phyloP scores from a whole-genome alignment of 768 basidiomycete species.

The Amanita jacksonii region DNA sequence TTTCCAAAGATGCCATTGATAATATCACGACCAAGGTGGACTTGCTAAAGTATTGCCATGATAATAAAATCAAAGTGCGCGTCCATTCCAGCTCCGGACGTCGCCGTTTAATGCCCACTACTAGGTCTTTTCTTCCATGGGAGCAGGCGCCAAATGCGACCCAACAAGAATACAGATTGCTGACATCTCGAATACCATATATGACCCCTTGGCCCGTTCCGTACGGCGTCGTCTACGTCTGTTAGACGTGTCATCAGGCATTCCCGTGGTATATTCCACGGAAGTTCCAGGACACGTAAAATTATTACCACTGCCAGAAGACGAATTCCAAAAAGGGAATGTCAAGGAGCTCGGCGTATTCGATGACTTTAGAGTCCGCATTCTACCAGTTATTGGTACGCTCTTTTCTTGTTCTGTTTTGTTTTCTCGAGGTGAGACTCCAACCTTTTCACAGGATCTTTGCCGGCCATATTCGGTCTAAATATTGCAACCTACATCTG shows the following conservation, averaged over 20 bases:
- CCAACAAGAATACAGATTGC: conserved; percentile 93
- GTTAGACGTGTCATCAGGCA: conserved; percentile 51
- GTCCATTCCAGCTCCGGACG: neutral
- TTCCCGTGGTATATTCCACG: conserved; percentile 91
- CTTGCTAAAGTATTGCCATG: conserved; percentile 80
- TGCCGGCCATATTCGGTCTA: conserved; percentile 88
- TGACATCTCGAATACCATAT: conserved; percentile 86
- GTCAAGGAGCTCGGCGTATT: conserved; percentile 86
- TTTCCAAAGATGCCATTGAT: conserved; percentile 77
- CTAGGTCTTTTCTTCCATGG: conserved; percentile 96
- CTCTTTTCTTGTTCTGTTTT: conserved; percentile 5
- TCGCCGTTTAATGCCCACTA: conserved; percentile 18
- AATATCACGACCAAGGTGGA: conserved; percentile 97
- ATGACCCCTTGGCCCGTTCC: conserved; percentile 90
- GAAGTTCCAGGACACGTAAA: conserved; percentile 87
- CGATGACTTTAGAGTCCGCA: conserved; percentile 89
- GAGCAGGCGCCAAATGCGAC: conserved; percentile 89
- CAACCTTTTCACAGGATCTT: conserved; percentile 38
- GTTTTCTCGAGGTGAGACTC: too few relatives aligned
- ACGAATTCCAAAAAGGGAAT: conserved; percentile 83
- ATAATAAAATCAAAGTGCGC: conserved; percentile 64
- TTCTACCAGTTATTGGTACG: conserved; percentile 82
- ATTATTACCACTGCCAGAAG: conserved; percentile 82
- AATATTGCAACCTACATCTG: conserved; percentile 84
- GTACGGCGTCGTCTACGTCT: conserved; percentile 71